Base-by-base conservation (phyloP, 768 basidiomycete genomes). In the Suillus luteus region DNA sequence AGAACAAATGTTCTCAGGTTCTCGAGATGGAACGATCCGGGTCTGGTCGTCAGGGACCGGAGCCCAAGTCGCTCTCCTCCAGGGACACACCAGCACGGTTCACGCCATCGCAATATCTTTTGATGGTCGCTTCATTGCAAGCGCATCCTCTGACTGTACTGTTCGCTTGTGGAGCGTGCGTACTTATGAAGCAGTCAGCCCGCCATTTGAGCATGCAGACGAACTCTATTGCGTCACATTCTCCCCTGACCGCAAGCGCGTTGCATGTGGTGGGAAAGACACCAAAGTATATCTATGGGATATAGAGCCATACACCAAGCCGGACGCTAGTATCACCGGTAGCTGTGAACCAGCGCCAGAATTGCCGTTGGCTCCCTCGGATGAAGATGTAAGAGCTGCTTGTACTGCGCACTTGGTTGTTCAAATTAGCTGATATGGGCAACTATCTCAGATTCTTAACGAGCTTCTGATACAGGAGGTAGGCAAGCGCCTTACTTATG, bases 261-360 rank as follows among this genome's bases (percentile, higher is more conserved):
- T 76, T 33, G 66, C 75, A 37, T 77, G 75, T n/a, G 71, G 71
- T 0, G 71, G 69, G 2, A 58, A 68, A 6, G 75, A 76, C 14
- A 46, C 62, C 44, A 72, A 64, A 10, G 69, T 76, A 43, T 77
- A 72, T 37, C 63, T 76, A 1, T 76, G 75, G 76, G 73, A 77
- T 59, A 58, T 70, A 2, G 69, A 72, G 54, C 24, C 35, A 62
- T 14, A 64, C 67, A 3, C 67, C 66, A 0, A 75, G 75, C 67
- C 72, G 66, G 17, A 67, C 67, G 22, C 69, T 69, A 43, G 76
- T 75, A 5, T 59, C 62, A 5, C 14, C 55, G 57, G 31, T 35
- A 54, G 33, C 52, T 54, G 52, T 19, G 57, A 58, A 41, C 22
- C 40, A 41, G 37, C 57, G 11, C 57, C 40, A 11, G 57, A 58